A percentile compares a stretch with the other conserved stretches of the same genome.
Evolutionary conservation across 2,329 filamentous ascomycete genomes (phyloP).

Genomic region (Diaporthe ampelina): DNA sequence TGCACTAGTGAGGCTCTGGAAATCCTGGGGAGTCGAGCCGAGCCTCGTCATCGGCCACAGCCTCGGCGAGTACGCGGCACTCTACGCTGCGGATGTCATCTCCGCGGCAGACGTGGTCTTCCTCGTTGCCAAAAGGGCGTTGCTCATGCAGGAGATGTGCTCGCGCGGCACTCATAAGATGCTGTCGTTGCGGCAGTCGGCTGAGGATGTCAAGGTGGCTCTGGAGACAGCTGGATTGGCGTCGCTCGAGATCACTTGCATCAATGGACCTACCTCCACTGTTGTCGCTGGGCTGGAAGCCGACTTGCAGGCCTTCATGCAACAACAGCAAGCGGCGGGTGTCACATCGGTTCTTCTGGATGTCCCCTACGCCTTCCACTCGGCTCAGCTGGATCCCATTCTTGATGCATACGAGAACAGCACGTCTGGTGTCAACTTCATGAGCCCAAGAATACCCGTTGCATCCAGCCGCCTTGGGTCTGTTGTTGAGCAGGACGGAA

Average conservation of each 20-base stretch:
- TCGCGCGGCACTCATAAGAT: slow-evolving; percentile 74
- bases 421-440: slow-evolving; percentile 54
- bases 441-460: slow-evolving; percentile 67
- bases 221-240: slow-evolving; percentile 46
- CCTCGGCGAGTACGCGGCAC: slow-evolving; percentile 78
- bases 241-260: slow-evolving; percentile 73
- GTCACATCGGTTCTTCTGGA: slow-evolving; percentile 60
- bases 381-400: slow-evolving; percentile 66
- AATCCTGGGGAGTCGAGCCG: slow-evolving; percentile 66
- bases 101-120: slow-evolving; percentile 79
- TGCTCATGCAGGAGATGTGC: slow-evolving; percentile 75
- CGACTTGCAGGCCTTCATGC: slow-evolving; percentile 58
- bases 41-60: slow-evolving; percentile 65
- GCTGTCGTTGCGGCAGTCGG: slow-evolving; percentile 61
- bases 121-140: slow-evolving; percentile 77
- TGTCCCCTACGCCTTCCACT: slow-evolving; percentile 68
- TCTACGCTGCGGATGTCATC: slow-evolving; percentile 79
- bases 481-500: slow-evolving; percentile 61
- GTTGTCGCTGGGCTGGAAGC: slow-evolving; percentile 70
- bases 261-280: slow-evolving; percentile 81
- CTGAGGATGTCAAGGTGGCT: slow-evolving; percentile 45
- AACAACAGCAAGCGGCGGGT: slow-evolving; percentile 52
- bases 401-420: slow-evolving; percentile 69
- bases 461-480: slow-evolving; percentile 77
- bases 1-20: slow-evolving; percentile 68